Conservation (phyloP, 2,329 filamentous ascomycete genomes). For the Chaetomiaceae sp. region DNA sequence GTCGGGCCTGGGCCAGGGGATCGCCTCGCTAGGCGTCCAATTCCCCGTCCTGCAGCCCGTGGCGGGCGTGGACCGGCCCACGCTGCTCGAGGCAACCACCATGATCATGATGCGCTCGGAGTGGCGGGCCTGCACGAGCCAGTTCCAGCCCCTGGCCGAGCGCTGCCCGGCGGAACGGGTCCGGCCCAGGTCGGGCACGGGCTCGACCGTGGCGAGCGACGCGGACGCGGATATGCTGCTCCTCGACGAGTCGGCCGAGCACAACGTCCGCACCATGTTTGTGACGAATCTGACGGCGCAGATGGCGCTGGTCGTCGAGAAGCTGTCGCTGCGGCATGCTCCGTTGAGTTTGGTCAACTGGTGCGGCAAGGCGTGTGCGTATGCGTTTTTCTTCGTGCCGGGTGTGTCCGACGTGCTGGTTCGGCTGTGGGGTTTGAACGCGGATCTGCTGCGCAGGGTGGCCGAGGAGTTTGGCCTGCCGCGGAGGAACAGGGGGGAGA, state of each 20-base stretch:
- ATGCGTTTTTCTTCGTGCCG: slow-evolving; percentile 89
- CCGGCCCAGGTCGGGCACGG: slow-evolving; percentile 43
- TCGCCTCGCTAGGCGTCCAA: slow-evolving; percentile 15
- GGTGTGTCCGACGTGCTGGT: slow-evolving; percentile 80
- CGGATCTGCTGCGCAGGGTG: slow-evolving; percentile 65
- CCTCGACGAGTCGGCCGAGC: slow-evolving; percentile 66
- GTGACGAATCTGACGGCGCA: slow-evolving; percentile 76
- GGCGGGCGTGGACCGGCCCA: slow-evolving; percentile 76
- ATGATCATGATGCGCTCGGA: slow-evolving; percentile 85
- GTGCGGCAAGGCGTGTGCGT: slow-evolving; percentile 84
- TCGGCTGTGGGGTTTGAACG: slow-evolving; percentile 70
- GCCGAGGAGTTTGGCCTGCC: slow-evolving; percentile 65
- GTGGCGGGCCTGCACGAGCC: slow-evolving; percentile 72
- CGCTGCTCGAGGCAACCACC: slow-evolving; percentile 71
- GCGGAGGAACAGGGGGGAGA: slow-evolving; percentile 50
- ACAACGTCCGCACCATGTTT: slow-evolving; percentile 86
- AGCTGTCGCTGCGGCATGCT: slow-evolving; percentile 72
- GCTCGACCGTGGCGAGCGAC: slow-evolving; percentile 61
- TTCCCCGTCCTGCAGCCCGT: slow-evolving; percentile 56
- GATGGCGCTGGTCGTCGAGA: slow-evolving; percentile 82
- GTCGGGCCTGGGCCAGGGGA: slow-evolving; percentile 24
- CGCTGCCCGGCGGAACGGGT: slow-evolving; percentile 47
- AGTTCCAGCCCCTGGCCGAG: slow-evolving; percentile 58
- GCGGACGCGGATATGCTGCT: slow-evolving; percentile 56
- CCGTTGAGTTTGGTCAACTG: slow-evolving; percentile 70